phyloP scores from a whole-genome alignment of 306 rosid genomes.

The Echinosophora koreensis region DNA sequence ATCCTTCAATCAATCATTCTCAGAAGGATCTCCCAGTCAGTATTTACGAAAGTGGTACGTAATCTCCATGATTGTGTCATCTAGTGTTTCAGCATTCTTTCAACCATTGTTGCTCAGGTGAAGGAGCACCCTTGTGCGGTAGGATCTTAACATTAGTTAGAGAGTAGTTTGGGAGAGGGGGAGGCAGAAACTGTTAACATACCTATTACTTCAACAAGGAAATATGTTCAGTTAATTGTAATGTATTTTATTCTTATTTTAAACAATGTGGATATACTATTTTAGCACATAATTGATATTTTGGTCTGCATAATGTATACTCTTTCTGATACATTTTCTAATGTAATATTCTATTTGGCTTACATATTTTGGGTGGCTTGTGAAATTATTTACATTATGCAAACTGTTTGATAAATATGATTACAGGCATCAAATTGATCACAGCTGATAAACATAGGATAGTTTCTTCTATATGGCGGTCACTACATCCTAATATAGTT shows the following conservation, averaged over 20 bases:
- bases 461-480: background rate
- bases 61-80: slow-evolving; percentile 31
- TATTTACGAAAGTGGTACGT: slow-evolving; percentile 88
- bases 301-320: background rate
- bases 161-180: background rate
- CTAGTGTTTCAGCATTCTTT: slow-evolving; percentile 35
- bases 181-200: background rate
- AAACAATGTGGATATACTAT: background rate
- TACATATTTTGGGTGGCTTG: background rate
- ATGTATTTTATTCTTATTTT: background rate
- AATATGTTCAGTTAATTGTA: background rate
- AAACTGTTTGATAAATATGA: background rate
- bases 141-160: background rate
- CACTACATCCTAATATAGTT: background rate
- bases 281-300: background rate
- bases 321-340: background rate
- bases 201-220: background rate
- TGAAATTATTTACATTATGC: background rate
- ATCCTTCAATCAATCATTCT: slow-evolving; percentile 85
- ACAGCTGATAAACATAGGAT: background rate
- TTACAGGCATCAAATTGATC: background rate
- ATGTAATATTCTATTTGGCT: background rate
- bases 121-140: background rate
- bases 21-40: slow-evolving; percentile 95
- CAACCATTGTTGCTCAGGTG: slow-evolving; percentile 24